Base-by-base conservation (phyloP, 176 grass and related monocot species). In the Aegilops tauschii region DNA sequence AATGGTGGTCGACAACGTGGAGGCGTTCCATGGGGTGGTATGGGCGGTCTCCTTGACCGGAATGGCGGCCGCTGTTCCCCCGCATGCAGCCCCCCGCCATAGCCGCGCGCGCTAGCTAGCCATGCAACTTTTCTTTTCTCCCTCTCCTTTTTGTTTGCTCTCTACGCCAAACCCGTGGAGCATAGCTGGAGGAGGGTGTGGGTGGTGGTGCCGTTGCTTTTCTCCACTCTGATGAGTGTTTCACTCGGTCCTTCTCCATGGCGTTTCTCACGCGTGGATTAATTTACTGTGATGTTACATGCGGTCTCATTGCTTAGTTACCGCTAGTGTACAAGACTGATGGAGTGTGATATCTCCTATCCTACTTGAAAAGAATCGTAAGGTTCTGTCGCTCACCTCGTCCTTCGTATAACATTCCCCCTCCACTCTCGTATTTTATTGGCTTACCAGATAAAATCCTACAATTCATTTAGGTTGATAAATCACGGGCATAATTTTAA, bases 21-120 rank as follows among this genome's bases (percentile, higher is more conserved):
- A 92, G 84, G 87, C 80, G 74, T 64, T 84, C 45, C 80, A 89
- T 54, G 87, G 87, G 87, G 68, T 74, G 66, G 67, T 20, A 62
- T 80, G 91, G 91, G 80, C 87, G 91, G 91, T 92, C 90, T 86
- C 61, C 87, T 92, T 92, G 91, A 92, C 91, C 87, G 37, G 74
- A 87, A 77, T 80, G 80, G 78, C 40, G 90, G 87, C 83, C 80
- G 82, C 66, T 80, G 80, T 74, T 86, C 87, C 79, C 83, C 71
- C 79, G 73, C 87, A 89, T 89, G 90, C 83, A 83, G 32, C 76
- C 71, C 77, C 54, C 54, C 54, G 54, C 54, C 54, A 52, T 52
- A 0, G 49, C 54, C 54, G 54, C 54, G 49, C 29, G 28, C 13
- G 27, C 65, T 65, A 28, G 27, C 65, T 65, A 28, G 62, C 62